phyloP scores from a whole-genome alignment of 2,329 filamentous ascomycete genomes.

The Rhinocladiella similis region DNA sequence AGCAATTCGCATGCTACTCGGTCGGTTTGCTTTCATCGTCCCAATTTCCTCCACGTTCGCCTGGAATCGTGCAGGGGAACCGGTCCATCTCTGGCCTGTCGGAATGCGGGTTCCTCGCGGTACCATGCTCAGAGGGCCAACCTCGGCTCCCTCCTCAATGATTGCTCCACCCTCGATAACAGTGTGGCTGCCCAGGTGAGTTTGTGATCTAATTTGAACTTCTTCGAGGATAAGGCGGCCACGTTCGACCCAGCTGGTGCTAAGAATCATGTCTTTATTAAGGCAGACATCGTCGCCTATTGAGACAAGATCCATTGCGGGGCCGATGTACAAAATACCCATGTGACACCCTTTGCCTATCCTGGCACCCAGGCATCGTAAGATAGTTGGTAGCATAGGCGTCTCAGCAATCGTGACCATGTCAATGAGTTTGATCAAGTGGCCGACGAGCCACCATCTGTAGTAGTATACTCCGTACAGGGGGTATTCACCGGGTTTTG shows the following conservation, averaged over 20 bases:
- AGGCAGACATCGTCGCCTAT: neutral
- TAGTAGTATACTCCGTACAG: neutral
- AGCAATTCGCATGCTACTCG: neutral
- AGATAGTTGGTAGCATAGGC: neutral
- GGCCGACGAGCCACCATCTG: neutral
- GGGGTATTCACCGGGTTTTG: neutral
- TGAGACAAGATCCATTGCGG: neutral
- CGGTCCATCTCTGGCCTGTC: neutral
- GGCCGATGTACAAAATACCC: neutral
- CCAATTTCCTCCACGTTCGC: neutral
- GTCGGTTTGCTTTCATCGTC: slow-evolving; percentile 1
- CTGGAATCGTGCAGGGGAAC: slow-evolving; percentile 2
- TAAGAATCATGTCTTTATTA: neutral
- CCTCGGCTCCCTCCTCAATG: slow-evolving; percentile 1
- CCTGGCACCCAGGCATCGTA: neutral
- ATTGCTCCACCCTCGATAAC: slow-evolving; percentile 2
- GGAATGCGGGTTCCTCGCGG: neutral
- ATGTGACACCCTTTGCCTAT: neutral
- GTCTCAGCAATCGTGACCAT: neutral
- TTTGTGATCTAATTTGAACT: neutral
- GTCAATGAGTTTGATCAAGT: neutral
- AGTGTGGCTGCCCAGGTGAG: neutral
- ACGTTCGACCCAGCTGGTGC: slow-evolving; percentile 7
- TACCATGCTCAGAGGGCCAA: slow-evolving; percentile 5
- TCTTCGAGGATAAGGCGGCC: slow-evolving; percentile 3